These are phyloP conservation scores for Kwoniella shandongensis DNA, from an alignment of 768 basidiomycete species.

Conservation along the genomic window DNA sequence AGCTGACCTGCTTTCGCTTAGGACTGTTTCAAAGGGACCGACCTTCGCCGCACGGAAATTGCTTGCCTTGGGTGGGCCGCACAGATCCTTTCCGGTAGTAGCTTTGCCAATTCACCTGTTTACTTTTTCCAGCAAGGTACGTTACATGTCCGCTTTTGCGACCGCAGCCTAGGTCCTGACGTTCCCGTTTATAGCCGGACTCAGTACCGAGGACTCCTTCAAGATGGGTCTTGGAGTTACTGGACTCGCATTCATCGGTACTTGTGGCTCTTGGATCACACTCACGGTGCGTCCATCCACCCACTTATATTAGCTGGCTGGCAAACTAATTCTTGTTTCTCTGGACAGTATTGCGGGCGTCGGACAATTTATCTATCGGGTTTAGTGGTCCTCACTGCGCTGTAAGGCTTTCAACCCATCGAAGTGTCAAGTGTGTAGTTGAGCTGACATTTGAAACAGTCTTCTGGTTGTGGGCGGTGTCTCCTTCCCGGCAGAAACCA, in stretches of 20 bases:
- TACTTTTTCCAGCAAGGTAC: too few relatives aligned
- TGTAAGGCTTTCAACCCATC: too few relatives aligned
- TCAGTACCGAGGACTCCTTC: slow-evolving; percentile 25
- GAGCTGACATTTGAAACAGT: too few relatives aligned
- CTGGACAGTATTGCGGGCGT: slow-evolving; percentile 5
- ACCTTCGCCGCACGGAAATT: slow-evolving; percentile 37
- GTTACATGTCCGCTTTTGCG: too few relatives aligned
- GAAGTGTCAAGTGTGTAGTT: too few relatives aligned
- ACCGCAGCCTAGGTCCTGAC: too few relatives aligned
- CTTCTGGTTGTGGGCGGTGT: slow-evolving; percentile 33
- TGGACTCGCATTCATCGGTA: slow-evolving; percentile 33
- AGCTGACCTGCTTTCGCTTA: too few relatives aligned
- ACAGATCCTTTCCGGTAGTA: slow-evolving; percentile 3
- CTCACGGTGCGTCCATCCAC: not conserved
- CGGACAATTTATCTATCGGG: not conserved
- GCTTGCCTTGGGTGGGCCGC: slow-evolving; percentile 15
- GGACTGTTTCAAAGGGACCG: slow-evolving; percentile 28
- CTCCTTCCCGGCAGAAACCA: slow-evolving; percentile 19
- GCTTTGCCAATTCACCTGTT: not conserved
- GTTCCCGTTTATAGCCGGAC: too few relatives aligned
- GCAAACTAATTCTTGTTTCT: slow-evolving; percentile 14
- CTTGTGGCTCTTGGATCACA: slow-evolving; percentile 10
- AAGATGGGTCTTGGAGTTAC: slow-evolving; percentile 19
- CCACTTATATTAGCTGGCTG: not conserved
- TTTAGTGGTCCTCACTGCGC: too few relatives aligned